These are phyloP conservation scores for Xanthoconium separans DNA, from an alignment of 1,284 basidiomycete species.

Conservation along the genomic window DNA sequence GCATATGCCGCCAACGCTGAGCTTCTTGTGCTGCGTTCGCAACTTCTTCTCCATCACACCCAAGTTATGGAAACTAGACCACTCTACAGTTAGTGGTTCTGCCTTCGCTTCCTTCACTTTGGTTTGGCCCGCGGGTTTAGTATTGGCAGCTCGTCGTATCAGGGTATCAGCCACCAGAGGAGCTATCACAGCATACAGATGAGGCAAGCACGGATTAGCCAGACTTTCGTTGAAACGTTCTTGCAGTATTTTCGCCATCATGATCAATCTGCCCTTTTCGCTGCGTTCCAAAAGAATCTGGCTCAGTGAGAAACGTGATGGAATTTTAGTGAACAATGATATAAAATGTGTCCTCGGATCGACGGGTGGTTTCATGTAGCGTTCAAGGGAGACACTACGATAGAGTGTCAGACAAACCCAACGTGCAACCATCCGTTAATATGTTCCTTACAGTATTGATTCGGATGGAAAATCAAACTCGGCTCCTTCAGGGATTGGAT, in stretches of 20 bases:
- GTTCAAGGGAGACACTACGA: conserved; percentile 20
- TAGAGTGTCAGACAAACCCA: background rate
- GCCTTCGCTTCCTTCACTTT: background rate
- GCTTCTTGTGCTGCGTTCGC: background rate
- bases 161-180: background rate
- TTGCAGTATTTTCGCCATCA: conserved; percentile 10
- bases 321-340: conserved; percentile 11
- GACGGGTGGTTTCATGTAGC: conserved; percentile 20
- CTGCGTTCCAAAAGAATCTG: conserved; percentile 5
- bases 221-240: conserved; percentile 17
- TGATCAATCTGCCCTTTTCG: conserved; percentile 17
- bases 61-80: conserved; percentile 19
- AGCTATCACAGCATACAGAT: background rate
- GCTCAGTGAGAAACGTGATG: conserved; percentile 20
- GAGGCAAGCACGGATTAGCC: conserved; percentile 1
- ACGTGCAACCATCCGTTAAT: background rate
- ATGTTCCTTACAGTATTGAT: conserved; percentile 9
- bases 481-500: conserved; percentile 14
- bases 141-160: no score
- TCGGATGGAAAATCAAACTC: conserved; percentile 19
- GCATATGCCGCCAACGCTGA: conserved; percentile 3
- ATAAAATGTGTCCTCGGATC: conserved; percentile 20
- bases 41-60: conserved; percentile 15
- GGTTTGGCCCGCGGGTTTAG: background rate
- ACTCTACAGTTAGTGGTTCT: background rate